A percentile compares a stretch with the other conserved stretches of the same genome.
phyloP scores from a whole-genome alignment of 805 yeast species.

The Pichia gijzeniarum region DNA sequence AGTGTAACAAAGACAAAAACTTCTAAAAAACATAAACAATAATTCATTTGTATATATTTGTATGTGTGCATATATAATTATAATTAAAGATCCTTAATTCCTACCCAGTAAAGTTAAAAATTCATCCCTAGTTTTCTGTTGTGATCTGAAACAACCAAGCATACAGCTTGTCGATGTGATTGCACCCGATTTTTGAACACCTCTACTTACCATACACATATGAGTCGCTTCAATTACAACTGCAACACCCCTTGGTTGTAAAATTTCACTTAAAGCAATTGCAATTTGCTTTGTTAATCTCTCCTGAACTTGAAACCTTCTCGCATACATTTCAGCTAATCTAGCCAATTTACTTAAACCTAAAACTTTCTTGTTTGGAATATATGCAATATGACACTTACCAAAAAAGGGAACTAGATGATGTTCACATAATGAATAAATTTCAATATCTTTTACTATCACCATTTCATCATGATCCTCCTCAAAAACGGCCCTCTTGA shows the following conservation, averaged over 20 bases:
- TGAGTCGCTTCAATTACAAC: constrained; percentile 97
- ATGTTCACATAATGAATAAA: constrained; percentile 92
- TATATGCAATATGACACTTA: constrained; percentile 95
- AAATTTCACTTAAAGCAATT: constrained; percentile 84
- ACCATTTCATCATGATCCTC: constrained; percentile 99
- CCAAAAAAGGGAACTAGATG: constrained; percentile 97
- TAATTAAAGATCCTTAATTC: constrained; percentile 29
- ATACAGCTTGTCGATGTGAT: constrained; percentile 92
- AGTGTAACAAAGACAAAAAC: constrained; percentile 36
- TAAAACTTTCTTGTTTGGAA: constrained; percentile 87
- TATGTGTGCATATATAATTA: neutral
- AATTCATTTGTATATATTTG: too few relatives aligned
- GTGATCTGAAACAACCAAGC: constrained; percentile 92
- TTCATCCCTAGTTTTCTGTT: constrained; percentile 95
- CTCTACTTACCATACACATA: constrained; percentile 99
- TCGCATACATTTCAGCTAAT: constrained; percentile 92
- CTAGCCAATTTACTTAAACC: constrained; percentile 92
- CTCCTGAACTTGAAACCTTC: constrained; percentile 97
- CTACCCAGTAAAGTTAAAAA: constrained; percentile 76
- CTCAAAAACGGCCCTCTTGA: constrained; percentile 92
- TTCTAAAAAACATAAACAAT: neutral
- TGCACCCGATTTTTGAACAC: constrained; percentile 93
- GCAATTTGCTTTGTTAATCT: constrained; percentile 96
- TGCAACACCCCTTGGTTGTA: constrained; percentile 95
- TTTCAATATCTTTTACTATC: constrained; percentile 89